Base-by-base conservation (phyloP, 2,329 filamentous ascomycete genomes). In the Calonectria hawksworthii region DNA sequence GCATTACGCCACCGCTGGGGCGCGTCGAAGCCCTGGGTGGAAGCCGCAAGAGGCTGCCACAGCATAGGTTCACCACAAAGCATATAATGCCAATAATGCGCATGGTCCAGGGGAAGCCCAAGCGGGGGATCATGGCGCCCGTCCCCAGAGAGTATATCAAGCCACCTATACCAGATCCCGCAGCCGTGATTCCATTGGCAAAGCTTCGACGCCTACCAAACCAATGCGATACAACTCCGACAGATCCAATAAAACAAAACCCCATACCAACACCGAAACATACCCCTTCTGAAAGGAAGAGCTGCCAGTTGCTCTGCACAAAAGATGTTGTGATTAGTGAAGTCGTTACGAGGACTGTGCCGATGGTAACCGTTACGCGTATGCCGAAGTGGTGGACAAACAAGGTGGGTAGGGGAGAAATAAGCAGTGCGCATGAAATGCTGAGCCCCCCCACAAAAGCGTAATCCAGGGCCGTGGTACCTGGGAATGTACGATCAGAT, bases 241-340 rank as follows among this genome's bases (percentile, higher is more conserved):
- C 89, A 21, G 85, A 86, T 1, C 87, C 88, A 1, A 92, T 89
- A 79, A 91, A 93, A 1, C 90, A 82, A 73, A 92, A 90, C 0
- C 92, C 92, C 85, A 93, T 90, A 2, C 92, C 92, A 75, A 88
- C 86, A 2, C 92, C 92, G 70, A 93, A 92, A 73, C 89, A 89
- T 0, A 93, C 80, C 1, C 91, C 92, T 75, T 93, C 91, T 3
- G 85, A 87, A 0, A 93, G 84, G 73, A 92, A 92, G 0, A 93
- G 84, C 16, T 93, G 91, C 91, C 91, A 93, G 36, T 91, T 89
- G 13, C 86, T 72, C 1, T 78, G 86, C 0, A 89, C 86, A 70
- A 92, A 92, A 7, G 87, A 89, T 0, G 91, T 89, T 0, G 86
- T 85, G 26, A 92, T 88, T 54, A 93, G 84, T 6, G 88, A 89